A percentile compares a stretch with the other conserved stretches of the same genome.
phyloP scores from a whole-genome alignment of 495 filamentous ascomycete species.

The Penicillium bialowiezense region DNA sequence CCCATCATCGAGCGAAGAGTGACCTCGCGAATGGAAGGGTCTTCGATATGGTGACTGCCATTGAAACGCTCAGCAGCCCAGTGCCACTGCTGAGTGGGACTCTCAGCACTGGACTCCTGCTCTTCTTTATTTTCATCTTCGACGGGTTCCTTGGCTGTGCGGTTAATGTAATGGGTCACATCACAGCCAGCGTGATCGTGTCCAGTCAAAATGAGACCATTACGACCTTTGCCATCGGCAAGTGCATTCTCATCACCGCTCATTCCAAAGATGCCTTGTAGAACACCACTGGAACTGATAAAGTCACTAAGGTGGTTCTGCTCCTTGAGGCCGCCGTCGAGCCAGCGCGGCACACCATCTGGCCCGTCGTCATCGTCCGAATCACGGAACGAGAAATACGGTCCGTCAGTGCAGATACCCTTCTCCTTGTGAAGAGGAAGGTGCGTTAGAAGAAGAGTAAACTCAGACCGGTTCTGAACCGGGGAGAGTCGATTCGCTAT shows the following conservation, averaged over 20 bases:
- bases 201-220: conserved; percentile 78
- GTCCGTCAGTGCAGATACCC: conserved; percentile 81
- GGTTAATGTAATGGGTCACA: conserved; percentile 72
- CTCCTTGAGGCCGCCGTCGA: conserved; percentile 69
- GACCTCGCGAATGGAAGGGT: conserved; percentile 68
- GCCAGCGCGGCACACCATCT: conserved; percentile 28
- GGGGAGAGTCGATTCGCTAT: conserved; percentile 60
- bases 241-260: conserved; percentile 53
- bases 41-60: conserved; percentile 2
- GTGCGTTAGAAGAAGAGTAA: conserved; percentile 85
- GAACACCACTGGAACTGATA: conserved; percentile 58
- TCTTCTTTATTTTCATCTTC: conserved; percentile 19
- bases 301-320: conserved; percentile 83
- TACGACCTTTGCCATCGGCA: conserved; percentile 58
- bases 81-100: conserved; percentile 21
- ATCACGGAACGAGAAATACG: conserved; percentile 70
- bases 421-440: conserved; percentile 81
- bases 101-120: conserved; percentile 13
- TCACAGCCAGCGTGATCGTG: conserved; percentile 96
- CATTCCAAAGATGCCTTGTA: conserved; percentile 79
- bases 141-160: conserved; percentile 15
- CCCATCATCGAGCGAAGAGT: conserved; percentile 99
- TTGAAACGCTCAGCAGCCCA: conserved; percentile 35
- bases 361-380: conserved; percentile 39
- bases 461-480: conserved; percentile 62